phyloP scores from a whole-genome alignment of 2,329 filamentous ascomycete species.

The Monosporascus sp. region DNA sequence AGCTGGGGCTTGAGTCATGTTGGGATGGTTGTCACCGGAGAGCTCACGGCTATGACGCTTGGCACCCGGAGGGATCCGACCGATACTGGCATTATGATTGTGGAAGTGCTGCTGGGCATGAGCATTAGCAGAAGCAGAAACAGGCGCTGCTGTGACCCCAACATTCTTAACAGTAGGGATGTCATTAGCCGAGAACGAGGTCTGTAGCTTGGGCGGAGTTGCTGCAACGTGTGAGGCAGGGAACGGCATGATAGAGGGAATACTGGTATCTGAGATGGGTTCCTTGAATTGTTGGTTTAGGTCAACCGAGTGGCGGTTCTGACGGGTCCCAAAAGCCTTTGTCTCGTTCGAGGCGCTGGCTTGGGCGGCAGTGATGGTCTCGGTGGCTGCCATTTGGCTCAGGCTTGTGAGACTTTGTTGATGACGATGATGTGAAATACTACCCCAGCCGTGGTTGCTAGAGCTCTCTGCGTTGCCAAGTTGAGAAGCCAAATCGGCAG shows the following conservation, averaged over 20 bases:
- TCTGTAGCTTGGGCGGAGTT: constrained; percentile 69
- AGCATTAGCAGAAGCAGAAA: constrained; percentile 44
- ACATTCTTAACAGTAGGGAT: constrained; percentile 76
- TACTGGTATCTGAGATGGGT: constrained; percentile 31
- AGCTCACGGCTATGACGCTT: constrained; percentile 71
- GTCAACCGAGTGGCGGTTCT: constrained; percentile 55
- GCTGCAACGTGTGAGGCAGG: constrained; percentile 48
- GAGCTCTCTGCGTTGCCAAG: constrained; percentile 51
- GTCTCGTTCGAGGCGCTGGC: constrained; percentile 35
- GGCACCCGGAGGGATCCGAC: constrained; percentile 68
- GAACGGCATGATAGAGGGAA: constrained; percentile 36
- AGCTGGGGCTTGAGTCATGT: constrained; percentile 33
- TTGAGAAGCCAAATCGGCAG: constrained; percentile 72
- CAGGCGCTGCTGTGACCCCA: constrained; percentile 40
- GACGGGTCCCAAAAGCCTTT: constrained; percentile 41
- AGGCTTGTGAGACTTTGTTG: constrained; percentile 53
- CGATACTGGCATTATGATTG: constrained; percentile 77
- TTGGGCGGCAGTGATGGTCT: constrained; percentile 32
- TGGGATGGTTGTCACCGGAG: constrained; percentile 42
- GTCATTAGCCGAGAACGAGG: constrained; percentile 87
- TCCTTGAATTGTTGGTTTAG: constrained; percentile 37
- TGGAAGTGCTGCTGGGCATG: constrained; percentile 61
- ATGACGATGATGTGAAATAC: constrained; percentile 63
- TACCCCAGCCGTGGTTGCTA: constrained; percentile 50
- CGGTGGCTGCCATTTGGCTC: constrained; percentile 31